A percentile compares a stretch with the other conserved stretches of the same genome.
Evolutionary conservation across 371 early-diverging fungal genomes (phyloP).

Genomic region (Saksenaea vasiformis): DNA sequence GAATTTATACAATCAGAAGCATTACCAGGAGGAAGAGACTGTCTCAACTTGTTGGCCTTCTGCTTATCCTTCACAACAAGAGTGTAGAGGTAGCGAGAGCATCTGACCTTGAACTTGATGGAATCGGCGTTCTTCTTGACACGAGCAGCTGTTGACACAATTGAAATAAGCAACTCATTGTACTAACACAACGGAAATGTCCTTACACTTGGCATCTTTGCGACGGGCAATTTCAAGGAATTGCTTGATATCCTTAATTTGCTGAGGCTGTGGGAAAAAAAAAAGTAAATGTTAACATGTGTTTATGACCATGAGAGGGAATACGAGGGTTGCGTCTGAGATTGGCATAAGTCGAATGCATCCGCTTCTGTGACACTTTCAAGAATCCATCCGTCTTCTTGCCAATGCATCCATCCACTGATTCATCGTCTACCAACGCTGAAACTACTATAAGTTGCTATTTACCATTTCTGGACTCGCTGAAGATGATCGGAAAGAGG

Average conservation of each 20-base stretch:
- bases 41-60: slow-evolving; percentile 96
- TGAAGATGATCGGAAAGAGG: slow-evolving; percentile 5
- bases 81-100: slow-evolving; percentile 97
- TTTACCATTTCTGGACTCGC: slow-evolving; percentile 7
- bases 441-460: not conserved
- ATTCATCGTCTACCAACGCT: slow-evolving; percentile 7
- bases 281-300: slow-evolving; percentile 1
- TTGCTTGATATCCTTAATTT: slow-evolving; percentile 97
- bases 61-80: slow-evolving; percentile 93
- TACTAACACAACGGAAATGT: slow-evolving; percentile 1
- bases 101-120: slow-evolving; percentile 99
- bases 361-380: not conserved
- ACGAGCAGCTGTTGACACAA: slow-evolving; percentile 67
- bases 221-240: slow-evolving; percentile 96
- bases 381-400: not conserved
- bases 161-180: not conserved
- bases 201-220: slow-evolving; percentile 92
- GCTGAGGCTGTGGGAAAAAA: slow-evolving; percentile 79
- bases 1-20: not conserved
- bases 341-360: not conserved
- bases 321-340: not conserved
- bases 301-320: not conserved
- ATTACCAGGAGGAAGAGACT: slow-evolving; percentile 87
- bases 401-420: slow-evolving; percentile 22
- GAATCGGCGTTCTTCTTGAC: slow-evolving; percentile 96